phyloP scores from a whole-genome alignment of 257 asterid species.

The Rauvolfia tetraphylla region DNA sequence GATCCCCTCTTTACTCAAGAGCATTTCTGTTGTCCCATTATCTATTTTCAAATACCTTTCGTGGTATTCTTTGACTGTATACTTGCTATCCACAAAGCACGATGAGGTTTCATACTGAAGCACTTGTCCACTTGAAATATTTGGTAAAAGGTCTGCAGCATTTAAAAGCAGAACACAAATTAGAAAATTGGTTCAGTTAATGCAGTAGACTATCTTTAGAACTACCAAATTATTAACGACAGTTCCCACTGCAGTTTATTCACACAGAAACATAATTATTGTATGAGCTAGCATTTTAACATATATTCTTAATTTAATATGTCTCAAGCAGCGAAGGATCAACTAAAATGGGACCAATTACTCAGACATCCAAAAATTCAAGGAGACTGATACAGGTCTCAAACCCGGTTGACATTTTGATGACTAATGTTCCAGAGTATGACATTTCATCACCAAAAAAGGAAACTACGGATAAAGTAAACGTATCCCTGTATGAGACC shows the following conservation, averaged over 20 bases:
- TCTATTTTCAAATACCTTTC: conserved; percentile 52
- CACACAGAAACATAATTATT: background rate
- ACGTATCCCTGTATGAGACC: background rate
- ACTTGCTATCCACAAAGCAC: conserved; percentile 50
- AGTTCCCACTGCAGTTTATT: background rate
- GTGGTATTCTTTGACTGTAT: conserved; percentile 46
- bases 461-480: background rate
- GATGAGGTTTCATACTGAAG: conserved; percentile 71
- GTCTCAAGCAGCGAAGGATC: background rate
- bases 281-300: background rate
- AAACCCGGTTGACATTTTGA: background rate
- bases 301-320: background rate
- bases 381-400: background rate
- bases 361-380: background rate
- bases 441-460: background rate
- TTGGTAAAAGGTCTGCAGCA: conserved; percentile 50
- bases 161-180: background rate
- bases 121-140: conserved; percentile 57
- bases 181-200: background rate
- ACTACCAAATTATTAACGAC: background rate
- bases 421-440: background rate
- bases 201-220: background rate
- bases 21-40: conserved; percentile 33
- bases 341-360: background rate
- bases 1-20: conserved; percentile 38